Conservation (phyloP, 768 basidiomycete genomes). For the Mycena capillaripes region DNA sequence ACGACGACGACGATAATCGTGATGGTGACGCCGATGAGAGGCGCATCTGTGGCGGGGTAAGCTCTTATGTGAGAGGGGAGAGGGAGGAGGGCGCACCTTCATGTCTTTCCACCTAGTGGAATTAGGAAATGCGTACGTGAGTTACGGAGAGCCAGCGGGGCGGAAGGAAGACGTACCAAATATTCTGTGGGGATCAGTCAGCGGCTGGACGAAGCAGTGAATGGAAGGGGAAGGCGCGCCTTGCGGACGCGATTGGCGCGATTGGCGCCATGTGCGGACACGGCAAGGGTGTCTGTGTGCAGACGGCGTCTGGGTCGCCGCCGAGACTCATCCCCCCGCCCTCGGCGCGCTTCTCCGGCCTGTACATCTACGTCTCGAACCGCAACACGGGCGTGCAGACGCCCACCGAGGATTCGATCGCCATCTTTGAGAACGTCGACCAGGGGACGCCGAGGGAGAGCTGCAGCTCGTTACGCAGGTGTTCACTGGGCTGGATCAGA, state of each 20-base stretch:
- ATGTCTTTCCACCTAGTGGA: conserved; percentile 96
- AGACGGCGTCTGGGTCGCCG: conserved; percentile 56
- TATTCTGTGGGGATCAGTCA: conserved; percentile 66
- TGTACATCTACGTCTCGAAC: conserved; percentile 62
- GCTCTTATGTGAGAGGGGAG: not conserved
- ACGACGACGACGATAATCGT: conserved; percentile 92
- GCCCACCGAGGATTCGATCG: conserved; percentile 63
- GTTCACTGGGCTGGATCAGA: conserved; percentile 62
- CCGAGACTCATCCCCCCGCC: conserved; percentile 58
- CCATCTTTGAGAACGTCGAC: conserved; percentile 62
- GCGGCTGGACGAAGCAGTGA: conserved; percentile 1
- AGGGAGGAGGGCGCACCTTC: conserved; percentile 71
- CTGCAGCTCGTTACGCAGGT: conserved; percentile 59
- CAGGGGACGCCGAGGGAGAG: conserved; percentile 44
- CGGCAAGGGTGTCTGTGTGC: conserved; percentile 94
- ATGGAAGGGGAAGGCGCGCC: conserved; percentile 65
- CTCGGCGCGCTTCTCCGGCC: conserved; percentile 49
- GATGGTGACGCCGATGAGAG: conserved; percentile 93
- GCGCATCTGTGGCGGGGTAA: conserved; percentile 80
- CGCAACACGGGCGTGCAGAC: conserved; percentile 55
- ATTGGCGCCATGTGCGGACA: conserved; percentile 97
- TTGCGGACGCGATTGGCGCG: conserved; percentile 97
- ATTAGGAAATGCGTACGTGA: not conserved
- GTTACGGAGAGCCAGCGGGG: conserved; percentile 9
- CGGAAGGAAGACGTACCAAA: conserved; percentile 77